These are phyloP conservation scores for Cercophora samala DNA, from an alignment of 495 filamentous ascomycete genomes.

Conservation along the genomic window DNA sequence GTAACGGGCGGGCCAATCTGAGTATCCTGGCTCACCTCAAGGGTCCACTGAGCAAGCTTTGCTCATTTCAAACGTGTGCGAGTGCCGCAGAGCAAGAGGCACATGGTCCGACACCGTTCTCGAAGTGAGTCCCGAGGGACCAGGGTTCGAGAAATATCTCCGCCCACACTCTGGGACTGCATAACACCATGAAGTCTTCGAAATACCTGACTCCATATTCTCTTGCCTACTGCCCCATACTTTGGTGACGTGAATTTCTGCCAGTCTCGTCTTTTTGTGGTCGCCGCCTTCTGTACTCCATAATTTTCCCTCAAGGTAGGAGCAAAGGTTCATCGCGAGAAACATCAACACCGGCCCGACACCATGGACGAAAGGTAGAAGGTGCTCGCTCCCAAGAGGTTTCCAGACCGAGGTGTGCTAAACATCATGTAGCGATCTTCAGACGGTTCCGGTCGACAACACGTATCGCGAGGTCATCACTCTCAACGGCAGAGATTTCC, in stretches of 20 bases:
- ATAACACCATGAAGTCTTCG: slow-evolving; percentile 26
- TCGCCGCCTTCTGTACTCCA: slow-evolving; percentile 6
- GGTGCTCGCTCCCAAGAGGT: not conserved
- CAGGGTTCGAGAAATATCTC: slow-evolving; percentile 27
- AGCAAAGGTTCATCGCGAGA: not conserved
- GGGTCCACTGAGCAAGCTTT: slow-evolving; percentile 33
- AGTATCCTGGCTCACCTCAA: slow-evolving; percentile 22
- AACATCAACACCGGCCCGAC: not conserved
- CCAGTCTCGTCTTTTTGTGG: slow-evolving; percentile 6
- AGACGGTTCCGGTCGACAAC: slow-evolving; percentile 53
- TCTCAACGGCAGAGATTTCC: slow-evolving; percentile 68
- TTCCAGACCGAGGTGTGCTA: slow-evolving; percentile 19
- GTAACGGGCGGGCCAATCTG: slow-evolving; percentile 32
- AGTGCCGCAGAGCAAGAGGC: slow-evolving; percentile 30
- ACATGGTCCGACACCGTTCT: slow-evolving; percentile 24
- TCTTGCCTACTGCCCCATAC: slow-evolving; percentile 4
- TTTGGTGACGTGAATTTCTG: slow-evolving; percentile 15
- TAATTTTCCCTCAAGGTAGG: not conserved
- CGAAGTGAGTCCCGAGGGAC: slow-evolving; percentile 24
- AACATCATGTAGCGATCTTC: slow-evolving; percentile 32
- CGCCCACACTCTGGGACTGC: slow-evolving; percentile 25
- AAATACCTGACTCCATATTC: slow-evolving; percentile 24
- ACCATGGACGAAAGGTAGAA: slow-evolving; percentile 32
- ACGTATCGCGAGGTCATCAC: slow-evolving; percentile 59
- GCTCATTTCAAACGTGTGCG: slow-evolving; percentile 33